Evolutionary conservation across 1,284 basidiomycete species (phyloP), one percentile per base, ranked within the genome.

Genomic region (Tilletia walkeri): DNA sequence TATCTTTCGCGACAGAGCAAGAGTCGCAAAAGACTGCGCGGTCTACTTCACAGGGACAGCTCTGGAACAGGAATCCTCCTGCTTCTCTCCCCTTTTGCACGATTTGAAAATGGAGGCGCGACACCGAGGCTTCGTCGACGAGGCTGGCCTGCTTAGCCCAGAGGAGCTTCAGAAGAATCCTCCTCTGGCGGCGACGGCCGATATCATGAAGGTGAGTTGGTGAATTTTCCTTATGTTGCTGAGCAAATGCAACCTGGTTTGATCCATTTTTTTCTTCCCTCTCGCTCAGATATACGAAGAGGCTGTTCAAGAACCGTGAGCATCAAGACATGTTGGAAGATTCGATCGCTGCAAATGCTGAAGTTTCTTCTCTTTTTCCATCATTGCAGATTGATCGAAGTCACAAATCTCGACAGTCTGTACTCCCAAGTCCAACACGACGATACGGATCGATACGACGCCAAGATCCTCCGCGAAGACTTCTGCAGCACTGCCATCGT

Each of bases 401-500:
- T 41, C 3, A 20, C 53, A 38, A 80, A 80, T 68, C 65, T 79
- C n/a, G 78, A 77, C 65, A 71, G 67, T 34, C 70, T 79, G 30
- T 80, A 80, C 69, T 76, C 70, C 59, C 66, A 71, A 24, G 75
- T 76, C 1, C 78, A 79, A 66, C 67, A 65, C 12, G 56, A 67
- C 10, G 65, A 68, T 30, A 72, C 73, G 3, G 72, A 74, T 49
- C 70, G 77, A 20, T 48, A 65, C n/a, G 75, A 80, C 20, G 78
- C 78, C 2, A 12, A 67, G 0, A 63, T 80, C 1, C 72, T 80
- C 14, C 54, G 78, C 14, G 78, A 80, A 70, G 78, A 80, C 68
- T 80, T 80, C 41, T 78, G 76, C 72, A 74, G 72, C 47, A 73
- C 75, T 0, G 77, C 75, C 1, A 69, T 78, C 53, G 72, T 80